Conservation (phyloP, 2,329 filamentous ascomycete species). For the Rachicladosporium sp. region DNA sequence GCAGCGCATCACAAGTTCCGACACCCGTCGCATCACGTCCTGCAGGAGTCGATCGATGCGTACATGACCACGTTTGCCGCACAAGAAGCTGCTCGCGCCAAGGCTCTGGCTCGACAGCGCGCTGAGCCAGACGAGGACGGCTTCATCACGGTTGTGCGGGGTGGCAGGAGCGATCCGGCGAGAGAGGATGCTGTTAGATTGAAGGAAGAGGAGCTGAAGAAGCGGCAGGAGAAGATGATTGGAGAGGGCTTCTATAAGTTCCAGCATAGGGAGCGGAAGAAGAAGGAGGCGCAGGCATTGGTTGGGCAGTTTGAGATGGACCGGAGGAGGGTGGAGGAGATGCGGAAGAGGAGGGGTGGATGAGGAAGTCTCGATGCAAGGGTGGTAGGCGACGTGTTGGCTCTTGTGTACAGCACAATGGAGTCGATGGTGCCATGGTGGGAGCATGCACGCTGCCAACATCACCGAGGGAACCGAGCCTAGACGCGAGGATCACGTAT, state of each 20-base stretch:
- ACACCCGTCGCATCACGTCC: constrained; percentile 53
- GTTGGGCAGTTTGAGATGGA: constrained; percentile 66
- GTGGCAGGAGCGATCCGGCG: constrained; percentile 61
- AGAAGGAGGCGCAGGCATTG: constrained; percentile 58
- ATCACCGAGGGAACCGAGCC: too few relatives aligned
- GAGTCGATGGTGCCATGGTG: too few relatives aligned
- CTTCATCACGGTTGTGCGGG: constrained; percentile 81
- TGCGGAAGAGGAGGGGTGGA: constrained; percentile 53
- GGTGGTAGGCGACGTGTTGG: background rate
- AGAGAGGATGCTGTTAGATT: constrained; percentile 57
- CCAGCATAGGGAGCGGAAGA: constrained; percentile 68
- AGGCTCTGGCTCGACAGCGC: constrained; percentile 49
- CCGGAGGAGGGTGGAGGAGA: constrained; percentile 55
- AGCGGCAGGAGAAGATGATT: constrained; percentile 48
- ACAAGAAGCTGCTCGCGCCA: constrained; percentile 53
- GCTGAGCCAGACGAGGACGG: constrained; percentile 87
- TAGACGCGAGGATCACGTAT: too few relatives aligned
- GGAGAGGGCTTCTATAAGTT: constrained; percentile 71
- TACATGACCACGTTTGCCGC: constrained; percentile 72
- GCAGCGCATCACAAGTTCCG: constrained; percentile 54
- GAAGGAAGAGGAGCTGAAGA: constrained; percentile 48
- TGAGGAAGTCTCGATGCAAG: constrained; percentile 34
- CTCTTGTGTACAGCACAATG: too few relatives aligned
- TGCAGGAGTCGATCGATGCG: constrained; percentile 67
- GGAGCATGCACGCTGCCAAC: too few relatives aligned